Percentiles rank a stretch among this genome's conserved stretches.
Conservation (phyloP, 345 rosid genomes). For the Anacardium occidentale region DNA sequence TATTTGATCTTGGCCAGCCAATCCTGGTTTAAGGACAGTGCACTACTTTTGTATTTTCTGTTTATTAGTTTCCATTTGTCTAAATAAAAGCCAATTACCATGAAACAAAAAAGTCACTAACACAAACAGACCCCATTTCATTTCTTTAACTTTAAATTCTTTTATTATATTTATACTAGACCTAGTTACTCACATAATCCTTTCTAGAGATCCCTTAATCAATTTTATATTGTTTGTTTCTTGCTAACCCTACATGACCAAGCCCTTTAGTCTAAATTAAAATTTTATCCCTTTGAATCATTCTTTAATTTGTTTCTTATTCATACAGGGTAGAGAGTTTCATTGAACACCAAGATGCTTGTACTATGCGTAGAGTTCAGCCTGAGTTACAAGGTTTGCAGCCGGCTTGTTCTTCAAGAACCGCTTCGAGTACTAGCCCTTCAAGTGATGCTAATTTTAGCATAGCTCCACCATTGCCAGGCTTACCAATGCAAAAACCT, state of each 20-base stretch:
- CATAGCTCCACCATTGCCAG: constrained; percentile 36
- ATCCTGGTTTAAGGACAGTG: constrained; percentile 10
- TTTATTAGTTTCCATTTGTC: constrained; percentile 21
- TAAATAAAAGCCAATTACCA: constrained; percentile 16
- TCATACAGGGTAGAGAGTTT: constrained; percentile 73
- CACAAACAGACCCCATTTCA: constrained; percentile 23
- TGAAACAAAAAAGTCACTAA: constrained; percentile 10
- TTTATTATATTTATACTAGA: constrained; percentile 18
- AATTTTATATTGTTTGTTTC: constrained; percentile 42
- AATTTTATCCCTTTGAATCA: constrained; percentile 15
- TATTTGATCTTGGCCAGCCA: constrained; percentile 25
- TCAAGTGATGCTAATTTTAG: constrained; percentile 64
- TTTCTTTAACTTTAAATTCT: background rate
- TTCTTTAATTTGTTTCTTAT: constrained; percentile 14
- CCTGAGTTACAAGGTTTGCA: constrained; percentile 39
- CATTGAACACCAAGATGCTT: constrained; percentile 83
- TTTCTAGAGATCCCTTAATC: constrained; percentile 22
- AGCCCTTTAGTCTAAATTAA: background rate
- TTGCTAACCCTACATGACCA: constrained; percentile 36
- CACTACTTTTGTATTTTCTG: constrained; percentile 23
- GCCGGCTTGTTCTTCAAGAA: constrained; percentile 63
- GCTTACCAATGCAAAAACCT: constrained; percentile 23
- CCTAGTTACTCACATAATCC: constrained; percentile 26
- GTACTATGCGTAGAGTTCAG: constrained; percentile 52
- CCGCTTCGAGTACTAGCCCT: constrained; percentile 75